Conservation (phyloP, 192 early-diverging fungal species). For the Oehlia diaphana region DNA sequence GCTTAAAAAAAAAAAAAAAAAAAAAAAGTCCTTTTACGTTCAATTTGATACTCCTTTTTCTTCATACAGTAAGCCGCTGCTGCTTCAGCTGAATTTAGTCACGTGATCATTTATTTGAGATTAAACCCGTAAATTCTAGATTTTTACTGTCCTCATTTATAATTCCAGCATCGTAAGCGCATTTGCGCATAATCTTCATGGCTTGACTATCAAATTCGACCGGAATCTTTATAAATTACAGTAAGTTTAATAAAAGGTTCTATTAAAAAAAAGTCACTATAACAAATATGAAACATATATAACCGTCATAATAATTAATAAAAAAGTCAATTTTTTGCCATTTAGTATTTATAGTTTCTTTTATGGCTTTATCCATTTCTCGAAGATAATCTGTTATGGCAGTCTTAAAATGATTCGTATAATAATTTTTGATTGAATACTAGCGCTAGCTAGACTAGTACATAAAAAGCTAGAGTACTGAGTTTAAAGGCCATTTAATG, state of each 20-base stretch:
- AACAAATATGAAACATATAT: background rate
- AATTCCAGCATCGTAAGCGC: slow-evolving; percentile 51
- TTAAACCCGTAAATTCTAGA: background rate
- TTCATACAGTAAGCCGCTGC: background rate
- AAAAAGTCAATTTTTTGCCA: background rate
- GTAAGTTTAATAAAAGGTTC: background rate
- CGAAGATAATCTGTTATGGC: slow-evolving; percentile 14
- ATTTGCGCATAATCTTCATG: slow-evolving; percentile 53
- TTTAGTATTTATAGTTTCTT: background rate
- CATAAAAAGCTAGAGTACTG: too few relatives aligned
- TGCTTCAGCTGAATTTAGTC: slow-evolving; percentile 1
- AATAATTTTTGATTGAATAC: too few relatives aligned
- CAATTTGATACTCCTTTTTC: background rate
- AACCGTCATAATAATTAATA: background rate
- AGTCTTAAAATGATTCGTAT: background rate
- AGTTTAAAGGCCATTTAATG: too few relatives aligned
- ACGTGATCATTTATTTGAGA: background rate
- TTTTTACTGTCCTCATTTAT: slow-evolving; percentile 28
- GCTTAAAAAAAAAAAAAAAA: too few relatives aligned
- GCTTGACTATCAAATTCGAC: slow-evolving; percentile 26
- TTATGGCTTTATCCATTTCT: slow-evolving; percentile 1
- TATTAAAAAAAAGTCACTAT: background rate
- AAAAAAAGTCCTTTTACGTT: background rate
- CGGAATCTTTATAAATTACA: slow-evolving; percentile 32
- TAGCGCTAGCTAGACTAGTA: too few relatives aligned